Percentiles rank a stretch among this genome's conserved stretches.
Conservation (phyloP, 1,284 basidiomycete species). For the Coniferiporia weirii region DNA sequence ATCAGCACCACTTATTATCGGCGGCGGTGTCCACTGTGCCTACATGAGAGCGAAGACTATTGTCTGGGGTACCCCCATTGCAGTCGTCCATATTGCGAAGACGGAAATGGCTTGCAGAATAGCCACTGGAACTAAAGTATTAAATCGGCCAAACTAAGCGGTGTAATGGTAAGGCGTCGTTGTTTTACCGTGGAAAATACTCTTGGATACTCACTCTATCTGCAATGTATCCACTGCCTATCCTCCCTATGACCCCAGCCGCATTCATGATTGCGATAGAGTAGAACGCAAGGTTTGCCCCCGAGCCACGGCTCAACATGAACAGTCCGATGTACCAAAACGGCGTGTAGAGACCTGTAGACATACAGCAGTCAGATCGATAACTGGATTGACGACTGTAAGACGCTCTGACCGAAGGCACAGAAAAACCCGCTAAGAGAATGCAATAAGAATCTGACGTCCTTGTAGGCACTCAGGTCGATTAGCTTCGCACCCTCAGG, state of each 20-base stretch:
- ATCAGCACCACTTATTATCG: neutral
- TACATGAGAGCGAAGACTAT: constrained; percentile 17
- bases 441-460: constrained; percentile 13
- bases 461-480: constrained; percentile 15
- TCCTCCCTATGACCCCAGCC: constrained; percentile 15
- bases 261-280: constrained; percentile 19
- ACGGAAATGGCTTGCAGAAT: constrained; percentile 11
- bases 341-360: constrained; percentile 15
- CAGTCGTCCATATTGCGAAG: constrained; percentile 19
- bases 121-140: constrained; percentile 15
- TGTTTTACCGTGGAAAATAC: neutral
- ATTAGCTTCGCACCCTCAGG: constrained; percentile 8
- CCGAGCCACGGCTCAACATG: constrained; percentile 15
- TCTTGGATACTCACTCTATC: constrained; percentile 12
- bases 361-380: neutral
- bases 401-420: constrained; percentile 10
- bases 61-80: constrained; percentile 11
- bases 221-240: constrained; percentile 15
- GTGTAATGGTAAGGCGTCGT: neutral
- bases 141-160: constrained; percentile 17
- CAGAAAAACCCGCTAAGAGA: constrained; percentile 16
- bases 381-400: neutral
- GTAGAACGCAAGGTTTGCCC: constrained; percentile 14
- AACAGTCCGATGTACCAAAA: constrained; percentile 19
- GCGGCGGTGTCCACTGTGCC: neutral